Evolutionary conservation across 2,329 filamentous ascomycete species (phyloP), one percentile per base, ranked within the genome.

Genomic region (Parafenestella ontariensis): DNA sequence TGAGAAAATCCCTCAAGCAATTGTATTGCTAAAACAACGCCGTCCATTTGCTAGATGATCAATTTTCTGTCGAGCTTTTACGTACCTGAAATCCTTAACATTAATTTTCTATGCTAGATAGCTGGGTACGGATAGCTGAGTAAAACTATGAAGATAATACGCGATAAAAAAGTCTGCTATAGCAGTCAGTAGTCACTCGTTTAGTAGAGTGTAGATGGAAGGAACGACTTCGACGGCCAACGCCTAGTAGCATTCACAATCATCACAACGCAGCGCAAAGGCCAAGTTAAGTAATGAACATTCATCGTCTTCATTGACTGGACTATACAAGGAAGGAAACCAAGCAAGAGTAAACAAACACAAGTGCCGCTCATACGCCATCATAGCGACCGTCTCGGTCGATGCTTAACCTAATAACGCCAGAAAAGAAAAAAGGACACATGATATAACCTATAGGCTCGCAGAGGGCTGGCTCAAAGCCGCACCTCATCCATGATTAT

Each of bases 351-450:
- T 17, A 45, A 34, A 45, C 31, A 36, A 24, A 46, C 18, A 26
- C 13, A 34, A n/a, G 13, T 33, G 13, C 18, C 28, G 26, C 31
- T 24, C 31, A 46, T n/a, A 18, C 43, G 29, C 33, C 43, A 37
- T 46, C 33, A 36, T 46, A 46, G 31, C 43, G 43, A 46, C 43
- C 43, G 13, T 36, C 4, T 15, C 8, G 43, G 43, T 46, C 43
- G 31, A 46, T 46, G 31, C 43, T n/a, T 24, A n/a, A 5, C 31
- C 29, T 17, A 29, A 45, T n/a, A 46, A 46, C 43, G 31, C 43
- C 43, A 5, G 15, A 10, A n/a, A 34, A 29, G 26, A 24, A 34
- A 29, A n/a, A 42, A 28, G 29, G n/a, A 31, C 29, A 46, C 41
- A 37, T 20, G 37, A 46, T 46, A 31, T 23, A 24, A 10, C 31